phyloP scores from a whole-genome alignment of 768 basidiomycete genomes.

The Calocybe indica region DNA sequence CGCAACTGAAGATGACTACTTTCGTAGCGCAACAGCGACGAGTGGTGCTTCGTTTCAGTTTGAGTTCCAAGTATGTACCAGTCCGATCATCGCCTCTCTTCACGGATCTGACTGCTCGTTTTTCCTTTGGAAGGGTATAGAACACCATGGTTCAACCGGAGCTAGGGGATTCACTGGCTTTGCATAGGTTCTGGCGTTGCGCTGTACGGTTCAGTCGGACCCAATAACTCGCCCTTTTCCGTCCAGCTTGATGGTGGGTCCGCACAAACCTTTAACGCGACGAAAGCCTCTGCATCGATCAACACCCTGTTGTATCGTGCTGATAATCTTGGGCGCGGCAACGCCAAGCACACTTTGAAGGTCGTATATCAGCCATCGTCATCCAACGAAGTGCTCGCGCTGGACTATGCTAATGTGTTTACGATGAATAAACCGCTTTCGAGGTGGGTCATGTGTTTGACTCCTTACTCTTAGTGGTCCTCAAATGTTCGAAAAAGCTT shows the following conservation, averaged over 20 bases:
- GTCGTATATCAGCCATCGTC: neutral
- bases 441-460: too few species aligned
- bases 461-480: too few species aligned
- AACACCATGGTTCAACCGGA: too few species aligned
- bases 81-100: too few species aligned
- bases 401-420: neutral
- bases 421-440: neutral
- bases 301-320: slow-evolving; percentile 22
- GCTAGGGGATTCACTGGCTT: neutral
- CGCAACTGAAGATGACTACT: neutral
- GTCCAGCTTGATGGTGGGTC: slow-evolving; percentile 27
- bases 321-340: slow-evolving; percentile 15
- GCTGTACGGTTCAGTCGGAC: slow-evolving; percentile 36
- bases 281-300: slow-evolving; percentile 14
- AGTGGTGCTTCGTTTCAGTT: slow-evolving; percentile 25
- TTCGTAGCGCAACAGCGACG: slow-evolving; percentile 26
- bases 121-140: too few species aligned
- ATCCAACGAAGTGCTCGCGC: neutral
- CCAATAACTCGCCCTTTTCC: slow-evolving; percentile 24
- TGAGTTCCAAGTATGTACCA: slow-evolving; percentile 30
- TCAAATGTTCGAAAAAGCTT: too few species aligned
- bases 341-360: neutral
- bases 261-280: slow-evolving; percentile 14
- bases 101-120: too few species aligned
- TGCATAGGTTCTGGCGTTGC: slow-evolving; percentile 36